Percentiles rank a stretch among this genome's conserved stretches.
Evolutionary conservation across 768 basidiomycete genomes (phyloP).

Genomic region (Tulasnella sp.): DNA sequence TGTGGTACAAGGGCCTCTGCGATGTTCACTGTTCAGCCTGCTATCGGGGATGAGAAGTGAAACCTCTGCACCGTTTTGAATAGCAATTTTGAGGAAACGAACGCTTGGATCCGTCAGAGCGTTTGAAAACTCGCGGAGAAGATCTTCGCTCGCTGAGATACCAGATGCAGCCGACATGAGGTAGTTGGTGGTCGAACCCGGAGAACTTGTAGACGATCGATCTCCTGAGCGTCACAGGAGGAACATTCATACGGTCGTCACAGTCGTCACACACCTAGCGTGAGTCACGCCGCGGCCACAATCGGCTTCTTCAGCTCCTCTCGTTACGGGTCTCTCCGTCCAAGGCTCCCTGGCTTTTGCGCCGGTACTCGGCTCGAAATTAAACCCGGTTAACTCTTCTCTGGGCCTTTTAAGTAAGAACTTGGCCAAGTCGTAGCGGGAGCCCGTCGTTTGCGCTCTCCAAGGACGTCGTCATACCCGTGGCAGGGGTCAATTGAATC

Average conservation of each 20-base stretch:
- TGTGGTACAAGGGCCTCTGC: constrained; percentile 62
- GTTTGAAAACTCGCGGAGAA: background rate
- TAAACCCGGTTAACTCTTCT: background rate
- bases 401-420: background rate
- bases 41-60: too few relatives aligned
- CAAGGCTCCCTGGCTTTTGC: background rate
- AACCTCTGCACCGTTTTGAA: constrained; percentile 48
- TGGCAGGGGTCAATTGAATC: background rate
- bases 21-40: background rate
- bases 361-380: background rate
- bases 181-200: background rate
- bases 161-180: constrained; percentile 12
- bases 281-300: background rate
- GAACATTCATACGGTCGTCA: too few relatives aligned
- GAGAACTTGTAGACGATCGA: too few relatives aligned
- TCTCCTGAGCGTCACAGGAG: background rate
- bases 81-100: constrained; percentile 69
- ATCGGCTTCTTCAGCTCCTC: background rate
- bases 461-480: background rate
- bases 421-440: background rate
- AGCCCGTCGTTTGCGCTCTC: background rate
- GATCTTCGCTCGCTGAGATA: constrained; percentile 6
- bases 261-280: background rate
- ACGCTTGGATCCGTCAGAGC: constrained; percentile 24
- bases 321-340: background rate